Conservation (phyloP, 2,329 filamentous ascomycete genomes). For the Arthrinium puccinioides region DNA sequence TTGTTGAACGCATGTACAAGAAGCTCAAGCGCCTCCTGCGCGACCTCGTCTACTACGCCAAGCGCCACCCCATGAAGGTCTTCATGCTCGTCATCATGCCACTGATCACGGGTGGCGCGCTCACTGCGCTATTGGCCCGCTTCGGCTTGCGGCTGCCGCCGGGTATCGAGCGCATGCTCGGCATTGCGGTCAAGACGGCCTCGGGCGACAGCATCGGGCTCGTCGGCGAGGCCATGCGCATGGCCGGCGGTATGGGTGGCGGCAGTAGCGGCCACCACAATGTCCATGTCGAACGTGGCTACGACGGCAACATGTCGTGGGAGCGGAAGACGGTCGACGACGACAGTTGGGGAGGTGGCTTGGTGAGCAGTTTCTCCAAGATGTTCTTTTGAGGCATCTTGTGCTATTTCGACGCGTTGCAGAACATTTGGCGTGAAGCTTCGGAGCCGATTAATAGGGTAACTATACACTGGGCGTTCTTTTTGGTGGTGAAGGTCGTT, state of each 20-base stretch:
- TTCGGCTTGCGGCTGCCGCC: constrained; percentile 74
- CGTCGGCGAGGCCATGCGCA: constrained; percentile 47
- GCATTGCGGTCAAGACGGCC: constrained; percentile 42
- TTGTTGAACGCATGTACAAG: constrained; percentile 65
- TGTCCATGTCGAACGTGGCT: constrained; percentile 26
- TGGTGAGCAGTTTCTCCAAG: constrained; percentile 10
- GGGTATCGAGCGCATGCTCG: constrained; percentile 51
- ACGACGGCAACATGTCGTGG: constrained; percentile 26
- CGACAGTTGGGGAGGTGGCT: constrained; percentile 15
- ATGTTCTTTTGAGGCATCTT: constrained; percentile 8
- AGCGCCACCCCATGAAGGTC: constrained; percentile 78
- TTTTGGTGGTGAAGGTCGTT: too few relatives aligned
- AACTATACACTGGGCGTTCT: too few relatives aligned
- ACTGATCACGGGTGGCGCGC: constrained; percentile 73
- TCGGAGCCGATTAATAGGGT: too few relatives aligned
- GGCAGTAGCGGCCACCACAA: constrained; percentile 13
- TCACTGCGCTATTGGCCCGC: constrained; percentile 68
- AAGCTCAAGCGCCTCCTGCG: constrained; percentile 74
- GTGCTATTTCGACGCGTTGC: too few relatives aligned
- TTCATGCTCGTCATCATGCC: constrained; percentile 84
- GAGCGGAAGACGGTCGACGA: constrained; percentile 30
- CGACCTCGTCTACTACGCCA: constrained; percentile 74
- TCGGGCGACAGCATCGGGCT: constrained; percentile 40
- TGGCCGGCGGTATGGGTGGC: constrained; percentile 33
- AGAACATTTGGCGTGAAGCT: too few relatives aligned